Evolutionary conservation across 345 rosid species (phyloP).

Genomic region (Corchorus capsularis): DNA sequence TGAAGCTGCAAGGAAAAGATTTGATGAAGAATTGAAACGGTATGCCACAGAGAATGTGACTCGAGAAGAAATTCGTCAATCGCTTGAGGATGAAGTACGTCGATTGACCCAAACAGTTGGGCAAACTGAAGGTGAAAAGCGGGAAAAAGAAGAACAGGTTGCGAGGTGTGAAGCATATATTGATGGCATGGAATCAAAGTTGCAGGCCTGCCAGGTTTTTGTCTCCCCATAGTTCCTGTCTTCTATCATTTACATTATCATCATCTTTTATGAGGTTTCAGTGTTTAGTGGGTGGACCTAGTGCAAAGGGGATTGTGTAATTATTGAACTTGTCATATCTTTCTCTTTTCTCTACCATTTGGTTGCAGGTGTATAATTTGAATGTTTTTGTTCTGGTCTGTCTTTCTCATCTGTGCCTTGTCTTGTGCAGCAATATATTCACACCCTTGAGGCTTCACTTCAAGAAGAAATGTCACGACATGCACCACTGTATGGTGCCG

Average conservation of each 20-base stretch:
- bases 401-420: neutral
- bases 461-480: slow-evolving; percentile 90
- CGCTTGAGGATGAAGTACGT: slow-evolving; percentile 88
- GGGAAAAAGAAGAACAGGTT: slow-evolving; percentile 90
- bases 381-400: neutral
- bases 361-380: neutral
- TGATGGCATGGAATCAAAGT: slow-evolving; percentile 86
- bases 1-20: slow-evolving; percentile 88
- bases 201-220: slow-evolving; percentile 90
- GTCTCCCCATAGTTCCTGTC: slow-evolving; percentile 1
- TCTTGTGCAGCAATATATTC: slow-evolving; percentile 79
- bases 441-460: slow-evolving; percentile 67
- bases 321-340: neutral
- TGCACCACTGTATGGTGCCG: slow-evolving; percentile 96
- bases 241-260: neutral
- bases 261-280: slow-evolving; percentile 3
- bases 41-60: slow-evolving; percentile 81
- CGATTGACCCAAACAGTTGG: slow-evolving; percentile 81
- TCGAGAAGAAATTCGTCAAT: slow-evolving; percentile 85
- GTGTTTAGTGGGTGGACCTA: neutral
- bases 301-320: neutral
- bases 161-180: slow-evolving; percentile 92
- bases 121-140: slow-evolving; percentile 94
- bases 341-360: neutral
- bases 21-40: slow-evolving; percentile 89